Percentiles rank a stretch among this genome's conserved stretches.
Conservation (phyloP, 2,329 filamentous ascomycete species). For the Claviceps capensis region DNA sequence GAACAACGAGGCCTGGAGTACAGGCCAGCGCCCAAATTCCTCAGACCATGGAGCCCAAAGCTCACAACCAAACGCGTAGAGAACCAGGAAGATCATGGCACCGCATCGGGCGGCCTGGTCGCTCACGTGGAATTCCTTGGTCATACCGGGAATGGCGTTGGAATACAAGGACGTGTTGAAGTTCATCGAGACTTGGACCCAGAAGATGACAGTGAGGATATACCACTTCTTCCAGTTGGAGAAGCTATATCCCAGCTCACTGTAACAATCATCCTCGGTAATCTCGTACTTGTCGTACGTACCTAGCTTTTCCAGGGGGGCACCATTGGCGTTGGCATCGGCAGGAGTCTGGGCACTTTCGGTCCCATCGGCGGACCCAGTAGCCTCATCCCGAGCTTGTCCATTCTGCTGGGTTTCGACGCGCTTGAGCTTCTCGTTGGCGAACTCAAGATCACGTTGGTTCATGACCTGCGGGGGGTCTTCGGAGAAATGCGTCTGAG, state of each 20-base stretch:
- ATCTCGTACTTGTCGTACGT: conserved; percentile 31
- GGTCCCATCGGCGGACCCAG: conserved; percentile 2
- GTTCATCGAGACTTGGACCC: conserved; percentile 66
- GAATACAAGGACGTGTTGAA: conserved; percentile 66
- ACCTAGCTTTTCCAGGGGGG: conserved; percentile 21
- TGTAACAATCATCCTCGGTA: conserved; percentile 47
- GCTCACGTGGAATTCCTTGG: conserved; percentile 53
- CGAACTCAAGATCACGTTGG: conserved; percentile 19
- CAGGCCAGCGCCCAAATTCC: conserved; percentile 63
- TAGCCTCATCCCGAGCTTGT: conserved; percentile 1
- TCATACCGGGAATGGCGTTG: conserved; percentile 52
- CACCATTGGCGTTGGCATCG: conserved; percentile 19
- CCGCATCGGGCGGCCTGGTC: conserved; percentile 56
- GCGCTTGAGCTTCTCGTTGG: conserved; percentile 24
- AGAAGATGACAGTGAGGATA: conserved; percentile 59
- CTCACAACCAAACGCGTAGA: conserved; percentile 78
- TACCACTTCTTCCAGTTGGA: conserved; percentile 54
- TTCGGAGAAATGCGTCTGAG: conserved; percentile 20
- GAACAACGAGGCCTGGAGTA: conserved; percentile 59
- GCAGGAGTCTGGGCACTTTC: conserved; percentile 6
- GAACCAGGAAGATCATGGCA: conserved; percentile 64
- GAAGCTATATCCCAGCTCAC: conserved; percentile 50
- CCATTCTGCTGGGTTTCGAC: conserved; percentile 8
- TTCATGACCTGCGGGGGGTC: conserved; percentile 25
- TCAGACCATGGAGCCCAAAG: conserved; percentile 83